A percentile compares a stretch with the other conserved stretches of the same genome.
Conservation (phyloP, 2,329 filamentous ascomycete species). For the Aspergillus puulaauensis region DNA sequence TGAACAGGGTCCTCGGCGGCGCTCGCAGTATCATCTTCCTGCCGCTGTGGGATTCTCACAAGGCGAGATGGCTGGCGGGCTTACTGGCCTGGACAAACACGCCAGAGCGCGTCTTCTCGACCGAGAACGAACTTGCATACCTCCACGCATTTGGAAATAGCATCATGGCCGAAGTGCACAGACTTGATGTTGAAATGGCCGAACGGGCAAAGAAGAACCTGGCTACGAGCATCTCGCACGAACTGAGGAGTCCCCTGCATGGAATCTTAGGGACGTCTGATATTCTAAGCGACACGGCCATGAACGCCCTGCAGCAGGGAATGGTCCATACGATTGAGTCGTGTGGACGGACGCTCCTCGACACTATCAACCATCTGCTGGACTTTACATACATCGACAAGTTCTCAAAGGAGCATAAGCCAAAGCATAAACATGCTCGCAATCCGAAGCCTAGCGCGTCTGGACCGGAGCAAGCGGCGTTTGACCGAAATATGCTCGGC, state of each 20-base stretch:
- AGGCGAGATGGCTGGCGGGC: conserved; percentile 25
- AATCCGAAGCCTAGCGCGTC: background rate
- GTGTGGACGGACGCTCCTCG: conserved; percentile 41
- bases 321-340: conserved; percentile 27
- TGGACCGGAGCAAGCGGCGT: background rate
- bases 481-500: too few relatives aligned
- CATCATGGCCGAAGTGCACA: conserved; percentile 27
- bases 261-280: conserved; percentile 18
- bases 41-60: conserved; percentile 30
- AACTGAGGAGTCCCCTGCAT: conserved; percentile 33
- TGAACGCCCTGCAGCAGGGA: background rate
- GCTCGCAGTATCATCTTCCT: conserved; percentile 25
- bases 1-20: conserved; percentile 11
- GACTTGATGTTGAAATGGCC: conserved; percentile 21
- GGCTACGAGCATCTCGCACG: conserved; percentile 31
- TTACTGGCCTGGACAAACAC: conserved; percentile 22
- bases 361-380: conserved; percentile 37
- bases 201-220: conserved; percentile 31
- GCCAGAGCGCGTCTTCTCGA: conserved; percentile 17
- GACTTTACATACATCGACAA: conserved; percentile 26
- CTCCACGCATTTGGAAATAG: conserved; percentile 26
- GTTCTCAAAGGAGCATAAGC: background rate
- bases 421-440: background rate
- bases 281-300: background rate
- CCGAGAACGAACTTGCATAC: conserved; percentile 22